phyloP scores from a whole-genome alignment of 1,284 basidiomycete species.

The Chiua sp. region DNA sequence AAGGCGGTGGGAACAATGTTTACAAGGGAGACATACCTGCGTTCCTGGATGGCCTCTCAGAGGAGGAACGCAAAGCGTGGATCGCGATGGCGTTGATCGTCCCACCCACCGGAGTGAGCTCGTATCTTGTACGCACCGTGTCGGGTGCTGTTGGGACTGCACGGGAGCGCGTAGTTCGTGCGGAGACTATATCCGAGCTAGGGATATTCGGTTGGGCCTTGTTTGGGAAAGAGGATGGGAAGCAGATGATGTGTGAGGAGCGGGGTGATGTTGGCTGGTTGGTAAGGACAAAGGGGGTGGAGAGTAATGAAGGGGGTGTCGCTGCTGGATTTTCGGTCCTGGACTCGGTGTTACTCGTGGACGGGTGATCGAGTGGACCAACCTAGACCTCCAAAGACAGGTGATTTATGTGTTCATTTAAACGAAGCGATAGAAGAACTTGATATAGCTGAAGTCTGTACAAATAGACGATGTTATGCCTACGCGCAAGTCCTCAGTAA shows the following conservation, averaged over 20 bases:
- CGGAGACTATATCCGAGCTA: conserved; percentile 88
- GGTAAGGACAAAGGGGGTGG: conserved; percentile 90
- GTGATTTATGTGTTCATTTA: no score
- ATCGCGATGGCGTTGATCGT: conserved; percentile 94
- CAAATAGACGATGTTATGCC: no score
- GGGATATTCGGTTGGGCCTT: conserved; percentile 92
- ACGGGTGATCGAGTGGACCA: conserved; percentile 14
- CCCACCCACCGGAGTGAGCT: conserved; percentile 72
- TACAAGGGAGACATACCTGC: conserved; percentile 85
- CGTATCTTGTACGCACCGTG: conserved; percentile 75
- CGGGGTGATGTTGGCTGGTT: conserved; percentile 82
- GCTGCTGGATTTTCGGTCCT: conserved; percentile 76
- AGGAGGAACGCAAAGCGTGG: conserved; percentile 76
- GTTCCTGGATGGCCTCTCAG: conserved; percentile 70
- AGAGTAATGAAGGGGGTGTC: conserved; percentile 75
- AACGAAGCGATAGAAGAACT: no score
- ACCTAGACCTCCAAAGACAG: no score
- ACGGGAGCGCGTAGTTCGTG: conserved; percentile 43
- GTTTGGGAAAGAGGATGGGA: conserved; percentile 55
- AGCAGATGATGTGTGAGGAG: conserved; percentile 27
- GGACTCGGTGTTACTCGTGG: conserved; percentile 79
- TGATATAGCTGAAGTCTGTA: no score
- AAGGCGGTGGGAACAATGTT: conserved; percentile 98
- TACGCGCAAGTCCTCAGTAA: no score
- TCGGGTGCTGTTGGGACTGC: conserved; percentile 29